Base-by-base conservation (phyloP, 2,329 filamentous ascomycete genomes). In the Cryphonectria radicalis region DNA sequence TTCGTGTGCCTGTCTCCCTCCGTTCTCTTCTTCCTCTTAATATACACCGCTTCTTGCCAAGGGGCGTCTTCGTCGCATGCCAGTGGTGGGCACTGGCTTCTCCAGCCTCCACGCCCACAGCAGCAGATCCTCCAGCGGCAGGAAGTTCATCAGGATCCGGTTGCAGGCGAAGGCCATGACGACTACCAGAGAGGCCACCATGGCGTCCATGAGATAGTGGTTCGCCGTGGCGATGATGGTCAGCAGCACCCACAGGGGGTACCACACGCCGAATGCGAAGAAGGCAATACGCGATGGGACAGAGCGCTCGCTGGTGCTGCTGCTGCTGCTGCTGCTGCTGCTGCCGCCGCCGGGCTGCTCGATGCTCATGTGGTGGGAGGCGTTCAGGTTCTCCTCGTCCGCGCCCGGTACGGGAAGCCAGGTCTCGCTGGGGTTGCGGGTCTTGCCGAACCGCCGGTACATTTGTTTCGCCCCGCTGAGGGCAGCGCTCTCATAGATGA, bases 71-170 rank as follows among this genome's bases (percentile, higher is more conserved):
- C 71, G 70, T 40, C 71, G 70, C 71, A 73, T 66, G 4, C 82
- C 2, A 17, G 82, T 84, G 0, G 82, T 88, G 1, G 87, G 88
- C 13, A 83, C 82, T 0, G 90, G 90, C 80, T 92, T 92, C 76
- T 92, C 87, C 40, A 92, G 86, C 69, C 88, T 83, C 74, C 90
- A 81, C 10, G 84, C 80, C 85, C 86, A 90, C 50, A 92, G 80
- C 75, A 92, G 87, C 78, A 88, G 90, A 76, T 93, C 90, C 77
- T 92, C 90, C 10, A 92, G 69, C 0, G 86, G 86, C 43, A 92
- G 76, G 72, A 92, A 78, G 72, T 90, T 90, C 71, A 92, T 77
- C 68, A 92, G 76, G 19, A 83, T 77, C 22, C 83, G 79, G 74
- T 87, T 87, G 72, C 81, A 82, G 68, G 81, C 74, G 86, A 89